phyloP scores from a whole-genome alignment of 148 eudicot species.

The Polygonum maritimum region DNA sequence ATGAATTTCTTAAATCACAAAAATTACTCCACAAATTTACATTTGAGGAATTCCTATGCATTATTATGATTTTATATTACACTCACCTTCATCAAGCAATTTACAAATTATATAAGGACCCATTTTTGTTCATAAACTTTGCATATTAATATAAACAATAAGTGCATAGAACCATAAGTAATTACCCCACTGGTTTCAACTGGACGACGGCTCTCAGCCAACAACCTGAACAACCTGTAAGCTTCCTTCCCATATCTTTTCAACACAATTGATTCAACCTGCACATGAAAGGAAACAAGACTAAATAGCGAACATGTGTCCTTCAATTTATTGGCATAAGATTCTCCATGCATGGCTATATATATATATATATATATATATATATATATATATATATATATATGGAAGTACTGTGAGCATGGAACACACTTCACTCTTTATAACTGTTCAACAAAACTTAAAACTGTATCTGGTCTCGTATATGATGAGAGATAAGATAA shows the following conservation, averaged over 20 bases:
- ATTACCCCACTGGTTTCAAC: slow-evolving; percentile 76
- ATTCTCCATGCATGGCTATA: neutral
- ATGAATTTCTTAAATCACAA: too few relatives aligned
- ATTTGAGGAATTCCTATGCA: too few relatives aligned
- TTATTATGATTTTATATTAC: neutral
- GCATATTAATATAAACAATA: neutral
- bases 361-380: neutral
- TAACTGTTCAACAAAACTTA: neutral
- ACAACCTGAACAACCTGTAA: slow-evolving; percentile 69
- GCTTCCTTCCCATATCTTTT: slow-evolving; percentile 73
- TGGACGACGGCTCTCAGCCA: slow-evolving; percentile 33
- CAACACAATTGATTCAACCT: slow-evolving; percentile 82
- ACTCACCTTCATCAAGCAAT: neutral
- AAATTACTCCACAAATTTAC: too few relatives aligned
- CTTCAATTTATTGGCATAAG: neutral
- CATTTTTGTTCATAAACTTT: neutral
- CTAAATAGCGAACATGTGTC: neutral
- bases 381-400: neutral
- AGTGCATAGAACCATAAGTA: neutral
- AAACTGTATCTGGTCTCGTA: neutral
- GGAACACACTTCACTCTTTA: neutral
- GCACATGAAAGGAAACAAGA: slow-evolving; percentile 9
- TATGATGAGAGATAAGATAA: neutral
- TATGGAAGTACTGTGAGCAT: neutral
- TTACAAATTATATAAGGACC: neutral